These are phyloP conservation scores for Colletotrichum paranaense DNA, from an alignment of 2,329 filamentous ascomycete species.

Conservation along the genomic window DNA sequence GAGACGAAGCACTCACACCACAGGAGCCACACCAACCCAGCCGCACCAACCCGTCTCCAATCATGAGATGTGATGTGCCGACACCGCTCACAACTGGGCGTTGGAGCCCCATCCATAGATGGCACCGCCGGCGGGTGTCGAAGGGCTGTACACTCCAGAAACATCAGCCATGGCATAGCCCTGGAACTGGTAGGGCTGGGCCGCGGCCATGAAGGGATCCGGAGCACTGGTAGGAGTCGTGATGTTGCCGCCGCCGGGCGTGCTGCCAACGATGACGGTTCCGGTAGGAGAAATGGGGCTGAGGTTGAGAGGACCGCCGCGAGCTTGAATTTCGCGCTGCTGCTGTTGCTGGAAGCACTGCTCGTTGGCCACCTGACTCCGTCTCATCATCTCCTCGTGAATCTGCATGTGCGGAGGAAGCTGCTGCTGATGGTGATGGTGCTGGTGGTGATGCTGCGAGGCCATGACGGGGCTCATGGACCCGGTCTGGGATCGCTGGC, in stretches of 20 bases:
- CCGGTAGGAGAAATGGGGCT: not conserved
- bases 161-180: slow-evolving; percentile 29
- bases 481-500: slow-evolving; percentile 16
- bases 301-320: not conserved
- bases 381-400: not conserved
- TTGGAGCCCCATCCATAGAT: slow-evolving; percentile 25
- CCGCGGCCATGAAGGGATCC: not conserved
- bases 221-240: not conserved
- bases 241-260: not conserved
- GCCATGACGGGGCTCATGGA: not conserved
- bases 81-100: slow-evolving; percentile 6
- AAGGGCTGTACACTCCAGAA: slow-evolving; percentile 19
- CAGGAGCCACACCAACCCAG: not conserved
- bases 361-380: not conserved
- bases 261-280: not conserved
- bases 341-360: not conserved
- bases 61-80: not conserved
- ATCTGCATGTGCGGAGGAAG: not conserved
- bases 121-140: slow-evolving; percentile 2
- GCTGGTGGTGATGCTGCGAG: not conserved
- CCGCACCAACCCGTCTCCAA: not conserved
- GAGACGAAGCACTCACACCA: not conserved
- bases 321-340: not conserved
- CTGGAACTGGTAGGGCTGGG: slow-evolving; percentile 15
- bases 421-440: slow-evolving; percentile 1